Base-by-base conservation (phyloP, 139 green algal genomes). In the Nannochloris sp. region DNA sequence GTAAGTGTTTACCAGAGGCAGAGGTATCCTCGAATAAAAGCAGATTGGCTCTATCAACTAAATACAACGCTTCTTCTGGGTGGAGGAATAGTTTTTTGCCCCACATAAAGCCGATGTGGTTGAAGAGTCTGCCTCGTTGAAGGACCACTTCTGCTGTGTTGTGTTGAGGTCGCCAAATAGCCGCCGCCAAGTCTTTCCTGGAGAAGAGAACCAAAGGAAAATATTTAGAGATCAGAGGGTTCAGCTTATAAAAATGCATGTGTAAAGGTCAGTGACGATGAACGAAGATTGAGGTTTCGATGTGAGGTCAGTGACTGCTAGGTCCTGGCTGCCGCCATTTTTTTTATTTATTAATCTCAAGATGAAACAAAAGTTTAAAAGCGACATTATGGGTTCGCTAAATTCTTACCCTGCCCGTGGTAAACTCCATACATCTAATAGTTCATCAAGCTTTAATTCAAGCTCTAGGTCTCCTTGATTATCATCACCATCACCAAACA, bases 21-120 rank as follows among this genome's bases (percentile, higher is more conserved):
- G 8, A 23, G 14, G 14, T 12, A 27, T 30, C 31, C 24, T 72
- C 70, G 31, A 78, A 73, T 19, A 78, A 47, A 23, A 78, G 33
- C 59, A 78, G 51, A 51, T 69, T 78, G 48, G 65, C 65, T 14
- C 71, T 68, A 60, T 78, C 71, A 15, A 74, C 45, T 7, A 65
- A 45, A 53, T 65, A 45, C 3, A 27, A 9, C 39, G 37, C 58
- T 53, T 78, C 71, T 60, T 78, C 71, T 5, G 61, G 53, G 35
- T 39, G 47, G 34, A 78, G 65, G 54, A 57, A 78, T 3, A 71
- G 34, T 45, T 65, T 68, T 27, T 8, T 51, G 30, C 71, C 65
- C 5, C 37, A 39, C 2, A 34, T 37, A 24, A 65, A 47, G 33
- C 71, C 71, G 44, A 78, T 61, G 59, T 78, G 65, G 1, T 29